phyloP scores from a whole-genome alignment of 495 filamentous ascomycete genomes.

The Rostrohypoxylon terebratum region DNA sequence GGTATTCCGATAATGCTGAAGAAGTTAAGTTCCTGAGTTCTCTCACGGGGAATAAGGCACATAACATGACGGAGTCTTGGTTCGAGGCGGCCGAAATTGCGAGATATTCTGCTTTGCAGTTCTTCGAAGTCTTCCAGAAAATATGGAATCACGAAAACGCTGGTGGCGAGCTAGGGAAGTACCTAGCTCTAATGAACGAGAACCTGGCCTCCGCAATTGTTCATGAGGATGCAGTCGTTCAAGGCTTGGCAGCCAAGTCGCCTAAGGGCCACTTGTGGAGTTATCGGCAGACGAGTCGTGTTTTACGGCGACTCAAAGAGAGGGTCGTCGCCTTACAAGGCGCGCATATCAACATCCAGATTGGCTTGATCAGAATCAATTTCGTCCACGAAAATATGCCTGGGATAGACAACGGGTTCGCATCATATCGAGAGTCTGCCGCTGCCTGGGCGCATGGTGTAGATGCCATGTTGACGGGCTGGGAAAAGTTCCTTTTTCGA shows the following conservation, averaged over 20 bases:
- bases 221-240: too few relatives aligned
- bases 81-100: too few relatives aligned
- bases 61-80: too few relatives aligned
- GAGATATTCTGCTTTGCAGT: too few relatives aligned
- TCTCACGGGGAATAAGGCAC: too few relatives aligned
- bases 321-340: not conserved
- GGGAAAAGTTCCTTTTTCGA: not conserved
- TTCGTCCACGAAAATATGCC: too few relatives aligned
- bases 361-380: not conserved
- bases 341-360: not conserved
- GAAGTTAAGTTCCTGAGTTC: not conserved
- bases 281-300: not conserved
- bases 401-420: too few relatives aligned
- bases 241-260: not conserved
- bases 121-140: too few relatives aligned
- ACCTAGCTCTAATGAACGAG: not conserved
- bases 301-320: not conserved
- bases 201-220: not conserved
- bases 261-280: not conserved
- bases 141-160: not conserved
- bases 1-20: not conserved
- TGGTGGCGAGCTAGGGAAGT: not conserved
- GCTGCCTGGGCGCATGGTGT: not conserved
- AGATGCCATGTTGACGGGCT: conserved; percentile 7
- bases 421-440: not conserved